phyloP scores from a whole-genome alignment of 2,329 filamentous ascomycete genomes.

The Ophiostoma novo-ulmi region DNA sequence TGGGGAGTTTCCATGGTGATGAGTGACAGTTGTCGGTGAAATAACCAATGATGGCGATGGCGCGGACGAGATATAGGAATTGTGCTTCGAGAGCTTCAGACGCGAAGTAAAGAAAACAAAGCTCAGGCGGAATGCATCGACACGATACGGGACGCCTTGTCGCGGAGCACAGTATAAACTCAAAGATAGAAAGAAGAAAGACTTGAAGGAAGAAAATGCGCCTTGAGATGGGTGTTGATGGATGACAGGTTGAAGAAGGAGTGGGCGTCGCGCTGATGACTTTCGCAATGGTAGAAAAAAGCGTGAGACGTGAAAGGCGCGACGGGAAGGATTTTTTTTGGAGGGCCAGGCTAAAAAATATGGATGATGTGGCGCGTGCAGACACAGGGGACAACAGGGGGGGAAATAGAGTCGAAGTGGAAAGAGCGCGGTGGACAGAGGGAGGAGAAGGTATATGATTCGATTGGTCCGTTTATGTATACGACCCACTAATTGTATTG shows the following conservation, averaged over 20 bases:
- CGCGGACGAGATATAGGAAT: background rate
- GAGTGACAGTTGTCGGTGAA: slow-evolving; percentile 4
- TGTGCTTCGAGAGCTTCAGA: slow-evolving; percentile 19
- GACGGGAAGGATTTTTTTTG: slow-evolving; percentile 15
- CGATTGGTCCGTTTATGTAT: background rate
- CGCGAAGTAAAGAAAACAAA: slow-evolving; percentile 12
- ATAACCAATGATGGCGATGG: slow-evolving; percentile 13
- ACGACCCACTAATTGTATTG: background rate
- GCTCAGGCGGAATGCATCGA: slow-evolving; percentile 23
- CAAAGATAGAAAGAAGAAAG: slow-evolving; percentile 1
- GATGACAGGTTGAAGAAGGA: background rate
- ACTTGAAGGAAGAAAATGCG: slow-evolving; percentile 13
- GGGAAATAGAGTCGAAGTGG: slow-evolving; percentile 14
- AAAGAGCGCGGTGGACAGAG: slow-evolving; percentile 9
- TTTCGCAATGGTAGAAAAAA: slow-evolving; percentile 22
- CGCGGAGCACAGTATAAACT: background rate
- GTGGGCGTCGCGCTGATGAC: slow-evolving; percentile 22
- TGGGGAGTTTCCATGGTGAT: slow-evolving; percentile 26
- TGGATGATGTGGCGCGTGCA: slow-evolving; percentile 24
- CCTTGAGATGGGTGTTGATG: slow-evolving; percentile 17
- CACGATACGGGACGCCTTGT: slow-evolving; percentile 3
- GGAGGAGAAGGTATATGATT: background rate
- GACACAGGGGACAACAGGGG: slow-evolving; percentile 7
- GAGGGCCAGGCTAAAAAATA: slow-evolving; percentile 21
- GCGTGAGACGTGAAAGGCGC: slow-evolving; percentile 17